Conservation (phyloP, 31 red algal species). For the Odonthalia washingtoniensis region DNA sequence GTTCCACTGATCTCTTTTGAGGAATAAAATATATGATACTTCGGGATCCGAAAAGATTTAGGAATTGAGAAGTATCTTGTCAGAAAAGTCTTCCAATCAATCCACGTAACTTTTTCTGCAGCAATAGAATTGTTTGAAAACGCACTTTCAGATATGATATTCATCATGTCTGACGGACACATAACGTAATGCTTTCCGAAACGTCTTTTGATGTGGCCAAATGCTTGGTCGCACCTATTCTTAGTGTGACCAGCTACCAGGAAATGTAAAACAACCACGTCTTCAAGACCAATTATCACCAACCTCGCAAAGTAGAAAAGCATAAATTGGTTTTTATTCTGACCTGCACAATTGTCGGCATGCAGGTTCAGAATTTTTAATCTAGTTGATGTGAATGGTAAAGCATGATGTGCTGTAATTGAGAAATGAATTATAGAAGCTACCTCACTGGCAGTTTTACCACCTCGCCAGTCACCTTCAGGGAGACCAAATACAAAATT, state of each 20-base stretch:
- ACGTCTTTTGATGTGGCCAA: slow-evolving; percentile 8
- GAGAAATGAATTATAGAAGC: slow-evolving; percentile 37
- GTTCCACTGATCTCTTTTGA: no score
- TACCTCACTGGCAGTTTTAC: slow-evolving; percentile 34
- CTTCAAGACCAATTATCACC: neutral
- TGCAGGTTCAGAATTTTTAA: slow-evolving; percentile 3
- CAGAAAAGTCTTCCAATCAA: no score
- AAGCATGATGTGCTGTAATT: neutral
- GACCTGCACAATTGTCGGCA: slow-evolving; percentile 31
- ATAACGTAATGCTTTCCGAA: neutral
- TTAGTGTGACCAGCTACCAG: slow-evolving; percentile 17
- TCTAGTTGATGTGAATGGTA: neutral
- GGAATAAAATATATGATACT: no score
- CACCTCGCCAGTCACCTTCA: slow-evolving; percentile 43
- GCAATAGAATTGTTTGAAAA: no score
- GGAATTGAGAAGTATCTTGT: no score
- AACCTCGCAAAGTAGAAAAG: slow-evolving; percentile 24
- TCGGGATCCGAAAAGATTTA: no score
- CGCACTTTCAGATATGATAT: neutral
- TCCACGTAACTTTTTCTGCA: no score
- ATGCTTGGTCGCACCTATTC: slow-evolving; percentile 3
- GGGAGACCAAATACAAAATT: slow-evolving; percentile 21
- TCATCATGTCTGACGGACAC: slow-evolving; percentile 3
- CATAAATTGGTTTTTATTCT: slow-evolving; percentile 30
- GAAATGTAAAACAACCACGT: neutral